Conservation (phyloP, 148 eudicot genomes). For the Suaeda aralocaspica region DNA sequence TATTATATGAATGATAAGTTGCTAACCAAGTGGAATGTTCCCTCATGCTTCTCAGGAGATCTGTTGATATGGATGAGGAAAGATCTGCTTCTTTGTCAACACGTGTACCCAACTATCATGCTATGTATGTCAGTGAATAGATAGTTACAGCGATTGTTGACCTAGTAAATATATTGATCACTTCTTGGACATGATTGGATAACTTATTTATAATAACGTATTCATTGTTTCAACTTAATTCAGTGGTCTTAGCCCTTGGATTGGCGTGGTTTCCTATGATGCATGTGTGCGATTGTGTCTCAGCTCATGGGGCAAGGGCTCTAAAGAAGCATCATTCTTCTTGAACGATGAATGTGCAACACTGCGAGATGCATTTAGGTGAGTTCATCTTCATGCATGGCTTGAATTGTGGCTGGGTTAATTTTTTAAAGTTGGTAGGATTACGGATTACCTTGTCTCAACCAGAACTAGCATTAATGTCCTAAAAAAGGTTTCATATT, state of each 20-base stretch:
- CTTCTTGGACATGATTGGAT: slow-evolving; percentile 14
- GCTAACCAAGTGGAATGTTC: neutral
- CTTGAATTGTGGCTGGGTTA: slow-evolving; percentile 17
- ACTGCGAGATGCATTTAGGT: slow-evolving; percentile 40
- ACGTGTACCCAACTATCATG: slow-evolving; percentile 30
- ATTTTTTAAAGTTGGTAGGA: neutral
- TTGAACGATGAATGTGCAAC: slow-evolving; percentile 33
- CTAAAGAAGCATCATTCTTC: slow-evolving; percentile 32
- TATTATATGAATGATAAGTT: neutral
- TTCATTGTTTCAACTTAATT: slow-evolving; percentile 9
- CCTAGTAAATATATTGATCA: neutral
- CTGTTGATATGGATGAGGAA: slow-evolving; percentile 21
- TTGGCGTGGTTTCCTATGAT: slow-evolving; percentile 34
- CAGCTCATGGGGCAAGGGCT: slow-evolving; percentile 32
- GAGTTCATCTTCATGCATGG: slow-evolving; percentile 4
- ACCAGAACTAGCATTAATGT: neutral
- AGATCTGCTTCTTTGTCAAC: slow-evolving; percentile 16
- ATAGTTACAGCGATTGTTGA: neutral
- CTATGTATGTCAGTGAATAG: slow-evolving; percentile 25
- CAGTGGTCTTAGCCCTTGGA: slow-evolving; percentile 45
- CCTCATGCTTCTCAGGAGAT: slow-evolving; percentile 16
- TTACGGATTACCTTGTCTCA: neutral
- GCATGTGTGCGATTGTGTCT: slow-evolving; percentile 41
- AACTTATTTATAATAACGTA: slow-evolving; percentile 8
- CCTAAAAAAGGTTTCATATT: neutral